Base-by-base conservation (phyloP, 2,329 filamentous ascomycete species). In the Endoconidiophora laricicola region DNA sequence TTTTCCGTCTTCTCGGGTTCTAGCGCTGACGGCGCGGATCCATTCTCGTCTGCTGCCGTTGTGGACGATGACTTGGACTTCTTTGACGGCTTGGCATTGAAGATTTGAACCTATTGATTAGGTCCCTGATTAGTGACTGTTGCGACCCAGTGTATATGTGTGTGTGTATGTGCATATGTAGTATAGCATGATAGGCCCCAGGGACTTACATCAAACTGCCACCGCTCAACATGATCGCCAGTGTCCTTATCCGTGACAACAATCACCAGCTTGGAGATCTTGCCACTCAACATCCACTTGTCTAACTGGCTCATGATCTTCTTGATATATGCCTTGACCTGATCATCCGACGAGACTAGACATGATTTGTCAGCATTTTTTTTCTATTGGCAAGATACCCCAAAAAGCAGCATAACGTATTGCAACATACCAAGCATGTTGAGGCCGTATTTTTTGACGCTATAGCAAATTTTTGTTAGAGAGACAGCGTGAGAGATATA, bases 311-410 rank as follows among this genome's bases (percentile, higher is more conserved):
- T 81, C 88, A 95, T 98, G 69, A 98, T 96, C 68, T 93, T 94
- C 67, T 94, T 95, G 72, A 98, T 94, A 68, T 98, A 98, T 29
- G 88, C 86, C 67, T 94, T 94, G 62, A 98, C 91, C 68, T 98
- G 90, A 69, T 96, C 91, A 64, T 98, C 91, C 56, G 87, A 79
- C 29, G 90, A 93, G 47, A 96, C 88, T 80, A 62, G 14, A 41
- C 14, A 52, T 18, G 16, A 9, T 26, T 7, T 18, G 39, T 52
- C 50, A 49, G 52, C 24, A 36, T 38, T 23, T 18, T 18, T 18
- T 18, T 12, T 33, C 7, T 3, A 33, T 3, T 6, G 12, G 29
- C 29, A 12, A 3, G 12, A 7, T 33, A 33, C 7, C 0, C 5
- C 14, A 24, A 9, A 33, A 2, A 2, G 6, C 14, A n/a, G 26